phyloP scores from a whole-genome alignment of 345 rosid species.

The Ricinus communis region DNA sequence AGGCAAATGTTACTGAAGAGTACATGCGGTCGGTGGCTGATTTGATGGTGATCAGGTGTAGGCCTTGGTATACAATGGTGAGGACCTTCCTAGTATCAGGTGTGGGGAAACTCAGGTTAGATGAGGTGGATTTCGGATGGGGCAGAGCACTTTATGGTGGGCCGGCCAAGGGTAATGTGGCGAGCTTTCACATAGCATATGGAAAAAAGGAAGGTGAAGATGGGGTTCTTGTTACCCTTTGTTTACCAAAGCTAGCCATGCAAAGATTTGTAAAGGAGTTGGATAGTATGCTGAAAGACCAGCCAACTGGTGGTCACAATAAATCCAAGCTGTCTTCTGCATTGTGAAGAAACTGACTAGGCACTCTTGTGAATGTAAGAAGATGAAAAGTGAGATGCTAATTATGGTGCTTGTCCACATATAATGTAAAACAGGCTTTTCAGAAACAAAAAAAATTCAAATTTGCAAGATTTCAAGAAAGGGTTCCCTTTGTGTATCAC shows the following conservation, averaged over 20 bases:
- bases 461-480: no score
- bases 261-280: conserved; percentile 19
- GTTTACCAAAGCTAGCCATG: conserved; percentile 24
- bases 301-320: not conserved
- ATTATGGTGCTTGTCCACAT: no score
- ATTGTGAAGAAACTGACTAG: not conserved
- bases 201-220: conserved; percentile 19
- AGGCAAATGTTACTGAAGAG: conserved; percentile 24
- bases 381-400: no score
- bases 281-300: conserved; percentile 6
- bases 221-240: conserved; percentile 12
- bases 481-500: no score
- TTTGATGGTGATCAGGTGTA: conserved; percentile 15
- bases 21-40: conserved; percentile 26
- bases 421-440: no score
- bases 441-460: no score
- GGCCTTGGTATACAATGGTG: conserved; percentile 17
- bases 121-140: conserved; percentile 27
- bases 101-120: not conserved
- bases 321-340: not conserved
- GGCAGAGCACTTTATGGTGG: conserved; percentile 20
- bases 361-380: no score
- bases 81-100: conserved; percentile 21
- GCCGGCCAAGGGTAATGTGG: conserved; percentile 6
- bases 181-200: conserved; percentile 4